A percentile compares a stretch with the other conserved stretches of the same genome.
phyloP scores from a whole-genome alignment of 805 yeast species.

The Spathaspora hagerdaliae region DNA sequence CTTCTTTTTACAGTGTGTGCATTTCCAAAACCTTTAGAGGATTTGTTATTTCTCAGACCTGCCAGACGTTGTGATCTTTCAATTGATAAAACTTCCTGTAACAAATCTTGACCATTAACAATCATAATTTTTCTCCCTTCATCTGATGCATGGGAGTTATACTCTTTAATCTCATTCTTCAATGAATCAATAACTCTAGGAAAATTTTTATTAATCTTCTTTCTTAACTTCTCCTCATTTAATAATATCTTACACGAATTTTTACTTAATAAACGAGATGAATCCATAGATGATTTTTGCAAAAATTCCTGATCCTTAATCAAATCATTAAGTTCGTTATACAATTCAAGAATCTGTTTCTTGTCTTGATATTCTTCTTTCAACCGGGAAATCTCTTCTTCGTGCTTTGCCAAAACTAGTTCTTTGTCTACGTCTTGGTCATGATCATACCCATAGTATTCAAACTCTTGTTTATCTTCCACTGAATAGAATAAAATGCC shows the following conservation, averaged over 20 bases:
- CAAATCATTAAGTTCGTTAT: slow-evolving; percentile 52
- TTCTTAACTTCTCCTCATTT: slow-evolving; percentile 75
- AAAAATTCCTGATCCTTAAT: slow-evolving; percentile 58
- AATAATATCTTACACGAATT: slow-evolving; percentile 75
- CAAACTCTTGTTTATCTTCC: slow-evolving; percentile 46
- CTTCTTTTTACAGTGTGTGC: neutral
- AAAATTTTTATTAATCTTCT: slow-evolving; percentile 58
- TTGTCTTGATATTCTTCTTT: slow-evolving; percentile 46
- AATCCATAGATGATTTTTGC: slow-evolving; percentile 69
- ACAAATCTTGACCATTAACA: slow-evolving; percentile 49
- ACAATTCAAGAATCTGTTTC: slow-evolving; percentile 52
- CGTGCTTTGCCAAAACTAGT: slow-evolving; percentile 56
- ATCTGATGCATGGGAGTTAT: slow-evolving; percentile 34
- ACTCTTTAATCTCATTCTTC: slow-evolving; percentile 42
- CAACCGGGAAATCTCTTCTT: slow-evolving; percentile 52
- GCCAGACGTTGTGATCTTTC: slow-evolving; percentile 19
- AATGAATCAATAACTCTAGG: slow-evolving; percentile 61
- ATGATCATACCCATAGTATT: slow-evolving; percentile 28
- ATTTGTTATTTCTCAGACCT: neutral
- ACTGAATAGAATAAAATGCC: slow-evolving; percentile 53
- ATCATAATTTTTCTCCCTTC: slow-evolving; percentile 19
- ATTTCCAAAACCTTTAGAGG: neutral
- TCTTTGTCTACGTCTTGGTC: slow-evolving; percentile 50
- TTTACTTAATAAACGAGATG: slow-evolving; percentile 71
- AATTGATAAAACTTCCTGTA: slow-evolving; percentile 31